phyloP scores from a whole-genome alignment of 73 alveolate species.

The Paramecium octaurelia region DNA sequence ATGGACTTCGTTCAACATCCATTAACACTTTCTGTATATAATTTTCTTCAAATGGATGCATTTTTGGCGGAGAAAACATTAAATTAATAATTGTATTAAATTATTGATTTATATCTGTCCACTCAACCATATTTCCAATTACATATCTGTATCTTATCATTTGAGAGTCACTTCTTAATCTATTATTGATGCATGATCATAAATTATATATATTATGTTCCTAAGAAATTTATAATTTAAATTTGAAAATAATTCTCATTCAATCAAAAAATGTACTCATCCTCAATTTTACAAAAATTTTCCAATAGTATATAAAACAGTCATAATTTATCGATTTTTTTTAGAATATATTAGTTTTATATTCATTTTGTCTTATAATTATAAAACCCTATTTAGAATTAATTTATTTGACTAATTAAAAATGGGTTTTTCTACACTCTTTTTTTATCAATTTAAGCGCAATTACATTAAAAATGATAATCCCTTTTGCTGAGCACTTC shows the following conservation, averaged over 20 bases:
- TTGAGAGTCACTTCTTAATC: neutral
- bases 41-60: constrained; percentile 17
- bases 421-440: neutral
- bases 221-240: neutral
- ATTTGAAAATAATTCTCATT: neutral
- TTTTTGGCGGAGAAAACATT: constrained; percentile 24
- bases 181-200: neutral
- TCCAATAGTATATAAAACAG: neutral
- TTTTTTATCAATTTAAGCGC: neutral
- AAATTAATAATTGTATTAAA: neutral
- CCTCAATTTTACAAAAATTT: neutral
- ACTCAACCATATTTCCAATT: neutral
- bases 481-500: neutral
- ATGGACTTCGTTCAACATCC: neutral
- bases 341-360: neutral
- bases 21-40: neutral
- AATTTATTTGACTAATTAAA: neutral
- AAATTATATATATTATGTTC: neutral
- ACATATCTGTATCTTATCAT: too few relatives aligned
- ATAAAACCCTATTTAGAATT: neutral
- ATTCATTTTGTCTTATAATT: too few relatives aligned
- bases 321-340: neutral
- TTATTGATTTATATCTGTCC: neutral
- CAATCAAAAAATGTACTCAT: neutral
- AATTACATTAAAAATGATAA: neutral